Base-by-base conservation (phyloP, 2,329 filamentous ascomycete genomes). In the Xylariaceae sp. region DNA sequence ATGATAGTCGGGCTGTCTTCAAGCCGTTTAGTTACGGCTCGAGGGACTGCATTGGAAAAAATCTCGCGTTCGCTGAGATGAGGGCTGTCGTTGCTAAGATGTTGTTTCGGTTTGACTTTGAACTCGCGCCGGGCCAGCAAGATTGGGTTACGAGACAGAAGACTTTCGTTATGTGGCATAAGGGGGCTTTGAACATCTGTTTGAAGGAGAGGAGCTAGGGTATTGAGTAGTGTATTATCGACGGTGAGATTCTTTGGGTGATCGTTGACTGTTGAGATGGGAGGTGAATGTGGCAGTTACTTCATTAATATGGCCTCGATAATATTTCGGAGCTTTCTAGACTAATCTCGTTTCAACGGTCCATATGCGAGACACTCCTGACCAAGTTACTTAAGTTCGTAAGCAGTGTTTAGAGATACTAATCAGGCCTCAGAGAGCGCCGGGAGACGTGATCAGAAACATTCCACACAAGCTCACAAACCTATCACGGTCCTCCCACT, bases 21-120 rank as follows among this genome's bases (percentile, higher is more conserved):
- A 36, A 52, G n/a, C 56, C 51, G 14, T 59, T 56, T 16, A 59
- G 56, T 36, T 46, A 48, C 11, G 51, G 51, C 6, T 51, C 46
- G 10, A 28, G 54, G 16, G 36, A 45, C 9, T 59, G 51, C 14
- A 39, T 50, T 11, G 55, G 52, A 1, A 47, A 47, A 31, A 47
- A 47, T 18, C 44, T 47, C 44, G 44, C 44, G 16, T 36, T 19
- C 14, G 14, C 44, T 13, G 44, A 47, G 18, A 47, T 47, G 44
- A 16, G 44, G n/a, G 31, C 36, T 17, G 36, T 47, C 13, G 36
- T 47, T 16, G 17, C 33, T 5, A 17, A 16, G 7, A 17, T 47
- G 12, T 14, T 47, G 9, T 39, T 13, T 13, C n/a, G 36, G 2
- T 47, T 38, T 28, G 44, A 39, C 14, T 36, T 47, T 19, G 12